These are phyloP conservation scores for Bassia scoparia DNA, from an alignment of 148 eudicot species.

Conservation along the genomic window DNA sequence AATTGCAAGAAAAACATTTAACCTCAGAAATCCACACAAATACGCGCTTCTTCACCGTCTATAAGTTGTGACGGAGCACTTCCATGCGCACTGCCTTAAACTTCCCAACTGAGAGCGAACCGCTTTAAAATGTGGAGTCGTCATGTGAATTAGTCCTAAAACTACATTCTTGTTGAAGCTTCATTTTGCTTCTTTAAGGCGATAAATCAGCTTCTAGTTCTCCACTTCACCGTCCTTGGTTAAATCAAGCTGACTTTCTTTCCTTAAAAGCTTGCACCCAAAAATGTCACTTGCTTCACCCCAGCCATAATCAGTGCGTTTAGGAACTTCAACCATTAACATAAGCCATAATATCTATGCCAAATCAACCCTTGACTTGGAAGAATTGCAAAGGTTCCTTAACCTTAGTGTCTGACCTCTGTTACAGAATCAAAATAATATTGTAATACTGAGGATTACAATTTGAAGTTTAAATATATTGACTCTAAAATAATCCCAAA, in stretches of 20 bases:
- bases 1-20: too few relatives aligned
- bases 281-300: background rate
- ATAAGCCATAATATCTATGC: background rate
- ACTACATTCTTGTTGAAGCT: too few relatives aligned
- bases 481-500: background rate
- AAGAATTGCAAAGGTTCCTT: background rate
- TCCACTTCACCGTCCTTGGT: background rate
- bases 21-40: too few relatives aligned
- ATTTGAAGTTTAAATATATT: background rate
- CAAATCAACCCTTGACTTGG: slow-evolving; percentile 1
- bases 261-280: background rate
- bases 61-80: background rate
- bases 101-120: background rate
- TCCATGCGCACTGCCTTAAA: background rate
- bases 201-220: background rate
- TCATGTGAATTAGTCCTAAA: too few relatives aligned
- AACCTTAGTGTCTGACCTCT: background rate
- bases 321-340: background rate
- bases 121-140: too few relatives aligned
- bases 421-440: background rate
- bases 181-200: slow-evolving; percentile 1
- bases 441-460: background rate
- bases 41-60: background rate
- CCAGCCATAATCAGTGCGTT: slow-evolving; percentile 3
- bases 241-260: background rate